phyloP scores from a whole-genome alignment of 2,329 filamentous ascomycete genomes.

The Arthroderma uncinatum region DNA sequence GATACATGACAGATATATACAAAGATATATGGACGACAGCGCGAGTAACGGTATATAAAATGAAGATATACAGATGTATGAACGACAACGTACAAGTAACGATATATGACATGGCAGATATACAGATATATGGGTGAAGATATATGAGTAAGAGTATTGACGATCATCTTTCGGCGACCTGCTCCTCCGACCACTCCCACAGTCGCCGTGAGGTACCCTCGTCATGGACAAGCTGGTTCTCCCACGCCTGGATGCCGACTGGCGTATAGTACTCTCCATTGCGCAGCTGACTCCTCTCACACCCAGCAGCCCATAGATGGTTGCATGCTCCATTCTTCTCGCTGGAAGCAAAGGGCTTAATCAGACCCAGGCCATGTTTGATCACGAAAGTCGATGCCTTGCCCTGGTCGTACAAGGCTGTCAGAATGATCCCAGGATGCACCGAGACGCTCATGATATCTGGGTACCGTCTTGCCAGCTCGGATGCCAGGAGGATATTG shows the following conservation, averaged over 20 bases:
- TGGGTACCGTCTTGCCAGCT: slow-evolving; percentile 32
- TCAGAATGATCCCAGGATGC: slow-evolving; percentile 40
- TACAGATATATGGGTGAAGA: neutral
- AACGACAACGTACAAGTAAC: neutral
- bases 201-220: slow-evolving; percentile 24
- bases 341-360: slow-evolving; percentile 23
- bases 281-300: slow-evolving; percentile 22
- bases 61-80: neutral
- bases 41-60: too few relatives aligned
- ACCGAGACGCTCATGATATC: slow-evolving; percentile 36
- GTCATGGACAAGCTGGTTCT: slow-evolving; percentile 25
- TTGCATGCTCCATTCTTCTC: slow-evolving; percentile 30
- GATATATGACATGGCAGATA: neutral
- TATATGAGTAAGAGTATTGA: neutral
- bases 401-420: slow-evolving; percentile 29
- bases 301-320: slow-evolving; percentile 33
- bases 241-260: slow-evolving; percentile 25
- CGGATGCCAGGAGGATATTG: slow-evolving; percentile 37
- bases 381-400: slow-evolving; percentile 19
- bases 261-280: slow-evolving; percentile 36
- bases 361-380: slow-evolving; percentile 15
- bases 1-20: neutral
- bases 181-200: slow-evolving; percentile 37
- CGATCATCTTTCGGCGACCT: neutral
- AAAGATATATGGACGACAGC: neutral